A percentile compares a stretch with the other conserved stretches of the same genome.
phyloP scores from a whole-genome alignment of 139 green algal genomes.

The Chlamydomonas sp. region DNA sequence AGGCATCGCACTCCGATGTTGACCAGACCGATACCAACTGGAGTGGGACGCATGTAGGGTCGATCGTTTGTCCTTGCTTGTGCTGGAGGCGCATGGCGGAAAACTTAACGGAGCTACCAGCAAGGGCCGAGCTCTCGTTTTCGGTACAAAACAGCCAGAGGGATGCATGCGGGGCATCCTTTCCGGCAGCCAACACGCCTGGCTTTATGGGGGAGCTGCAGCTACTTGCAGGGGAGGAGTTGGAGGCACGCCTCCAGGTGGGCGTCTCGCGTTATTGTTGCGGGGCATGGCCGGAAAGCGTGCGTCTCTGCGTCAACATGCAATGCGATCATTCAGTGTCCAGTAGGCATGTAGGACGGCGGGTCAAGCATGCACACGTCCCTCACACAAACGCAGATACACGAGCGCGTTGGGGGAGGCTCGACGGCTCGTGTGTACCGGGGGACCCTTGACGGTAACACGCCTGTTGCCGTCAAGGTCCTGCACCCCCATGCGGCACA shows the following conservation, averaged over 20 bases:
- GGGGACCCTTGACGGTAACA: constrained; percentile 5
- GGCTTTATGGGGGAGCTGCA: constrained; percentile 19
- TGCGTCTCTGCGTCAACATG: background rate
- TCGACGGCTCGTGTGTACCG: constrained; percentile 25
- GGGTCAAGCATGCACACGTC: background rate
- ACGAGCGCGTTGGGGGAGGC: constrained; percentile 25
- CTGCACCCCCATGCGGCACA: constrained; percentile 38
- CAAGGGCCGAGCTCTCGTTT: constrained; percentile 10
- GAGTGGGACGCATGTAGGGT: too few relatives aligned
- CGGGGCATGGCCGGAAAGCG: background rate
- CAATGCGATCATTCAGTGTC: background rate
- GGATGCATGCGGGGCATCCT: background rate
- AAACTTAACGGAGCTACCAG: too few relatives aligned
- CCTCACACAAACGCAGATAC: background rate
- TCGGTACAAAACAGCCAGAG: constrained; percentile 4
- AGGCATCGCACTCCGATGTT: too few relatives aligned
- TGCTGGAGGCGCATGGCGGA: too few relatives aligned
- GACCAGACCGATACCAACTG: too few relatives aligned
- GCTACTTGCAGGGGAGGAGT: constrained; percentile 21
- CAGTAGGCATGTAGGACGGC: background rate
- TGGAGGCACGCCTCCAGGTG: constrained; percentile 27
- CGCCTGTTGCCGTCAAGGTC: constrained; percentile 25
- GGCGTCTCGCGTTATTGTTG: background rate
- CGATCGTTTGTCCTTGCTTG: too few relatives aligned
- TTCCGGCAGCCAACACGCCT: background rate